These are phyloP conservation scores for Yamadazyma dushanensis DNA, from an alignment of 1,139 yeast genomes.

Conservation along the genomic window DNA sequence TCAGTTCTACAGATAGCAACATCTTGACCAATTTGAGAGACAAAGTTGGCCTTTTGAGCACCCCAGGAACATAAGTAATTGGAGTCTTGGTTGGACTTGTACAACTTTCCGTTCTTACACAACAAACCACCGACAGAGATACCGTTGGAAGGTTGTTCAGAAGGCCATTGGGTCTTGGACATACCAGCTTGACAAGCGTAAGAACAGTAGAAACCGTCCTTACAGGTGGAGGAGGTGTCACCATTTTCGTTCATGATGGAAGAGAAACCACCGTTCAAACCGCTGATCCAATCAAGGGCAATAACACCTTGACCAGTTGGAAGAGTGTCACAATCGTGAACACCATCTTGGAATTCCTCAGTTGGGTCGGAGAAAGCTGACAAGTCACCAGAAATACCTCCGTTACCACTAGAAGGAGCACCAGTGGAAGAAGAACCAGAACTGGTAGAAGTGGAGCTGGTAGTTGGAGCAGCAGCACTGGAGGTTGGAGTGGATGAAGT, in stretches of 20 bases:
- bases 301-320: constrained; percentile 93
- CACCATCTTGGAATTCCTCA: constrained; percentile 75
- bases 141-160: constrained; percentile 79
- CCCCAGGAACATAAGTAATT: constrained; percentile 87
- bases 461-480: constrained; percentile 20
- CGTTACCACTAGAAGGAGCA: constrained; percentile 27
- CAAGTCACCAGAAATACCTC: constrained; percentile 57
- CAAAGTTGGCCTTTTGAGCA: constrained; percentile 63
- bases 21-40: constrained; percentile 57
- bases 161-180: constrained; percentile 98
- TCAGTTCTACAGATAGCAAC: constrained; percentile 96
- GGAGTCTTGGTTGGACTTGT: constrained; percentile 67
- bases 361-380: constrained; percentile 53
- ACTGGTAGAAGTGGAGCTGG: constrained; percentile 24
- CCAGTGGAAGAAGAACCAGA: constrained; percentile 19
- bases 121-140: constrained; percentile 87
- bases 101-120: constrained; percentile 77
- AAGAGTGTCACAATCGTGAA: constrained; percentile 69
- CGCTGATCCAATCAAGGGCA: constrained; percentile 73
- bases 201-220: constrained; percentile 91
- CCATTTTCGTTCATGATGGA: constrained; percentile 65
- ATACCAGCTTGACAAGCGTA: constrained; percentile 95
- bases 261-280: constrained; percentile 81
- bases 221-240: constrained; percentile 66
- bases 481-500: constrained; percentile 16